A percentile compares a stretch with the other conserved stretches of the same genome.
Evolutionary conservation across 192 early-diverging fungal genomes (phyloP).

Genomic region (Coemansia sp.): DNA sequence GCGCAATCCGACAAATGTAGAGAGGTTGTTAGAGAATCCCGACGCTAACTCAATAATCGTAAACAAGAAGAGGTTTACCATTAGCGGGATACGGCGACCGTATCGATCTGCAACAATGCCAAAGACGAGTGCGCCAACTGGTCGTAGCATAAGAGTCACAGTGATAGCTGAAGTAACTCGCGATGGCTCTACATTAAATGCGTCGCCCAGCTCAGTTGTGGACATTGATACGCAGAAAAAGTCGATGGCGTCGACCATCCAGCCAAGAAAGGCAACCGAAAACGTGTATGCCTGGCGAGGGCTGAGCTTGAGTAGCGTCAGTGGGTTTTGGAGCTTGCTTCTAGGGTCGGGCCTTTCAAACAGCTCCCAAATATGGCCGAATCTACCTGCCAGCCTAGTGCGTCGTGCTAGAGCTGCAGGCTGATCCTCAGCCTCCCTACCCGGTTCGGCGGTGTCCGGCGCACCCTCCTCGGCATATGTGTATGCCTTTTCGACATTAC

Average conservation of each 20-base stretch:
- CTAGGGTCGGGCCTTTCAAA: slow-evolving; percentile 32
- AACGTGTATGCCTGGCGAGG: slow-evolving; percentile 52
- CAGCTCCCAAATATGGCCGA: slow-evolving; percentile 29
- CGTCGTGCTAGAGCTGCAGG: background rate
- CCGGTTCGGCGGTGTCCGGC: background rate
- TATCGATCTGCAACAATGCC: slow-evolving; percentile 67
- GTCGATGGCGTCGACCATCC: slow-evolving; percentile 74
- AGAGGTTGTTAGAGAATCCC: slow-evolving; percentile 65
- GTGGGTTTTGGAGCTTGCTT: slow-evolving; percentile 38
- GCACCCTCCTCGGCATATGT: background rate
- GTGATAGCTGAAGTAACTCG: slow-evolving; percentile 68
- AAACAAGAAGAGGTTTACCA: slow-evolving; percentile 66
- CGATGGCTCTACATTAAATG: slow-evolving; percentile 60
- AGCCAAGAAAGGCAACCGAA: slow-evolving; percentile 64
- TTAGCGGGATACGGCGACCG: slow-evolving; percentile 70
- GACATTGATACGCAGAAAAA: slow-evolving; percentile 67
- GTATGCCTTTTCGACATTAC: background rate
- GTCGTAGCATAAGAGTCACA: slow-evolving; percentile 67
- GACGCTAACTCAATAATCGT: slow-evolving; percentile 64
- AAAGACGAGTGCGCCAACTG: slow-evolving; percentile 73
- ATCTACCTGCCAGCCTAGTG: background rate
- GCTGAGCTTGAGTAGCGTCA: slow-evolving; percentile 34
- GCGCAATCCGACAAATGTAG: slow-evolving; percentile 65
- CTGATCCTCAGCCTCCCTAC: background rate
- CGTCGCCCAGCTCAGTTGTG: slow-evolving; percentile 58